Evolutionary conservation across 805 yeast genomes (phyloP).

Genomic region (Yarrowia keelungensis): DNA sequence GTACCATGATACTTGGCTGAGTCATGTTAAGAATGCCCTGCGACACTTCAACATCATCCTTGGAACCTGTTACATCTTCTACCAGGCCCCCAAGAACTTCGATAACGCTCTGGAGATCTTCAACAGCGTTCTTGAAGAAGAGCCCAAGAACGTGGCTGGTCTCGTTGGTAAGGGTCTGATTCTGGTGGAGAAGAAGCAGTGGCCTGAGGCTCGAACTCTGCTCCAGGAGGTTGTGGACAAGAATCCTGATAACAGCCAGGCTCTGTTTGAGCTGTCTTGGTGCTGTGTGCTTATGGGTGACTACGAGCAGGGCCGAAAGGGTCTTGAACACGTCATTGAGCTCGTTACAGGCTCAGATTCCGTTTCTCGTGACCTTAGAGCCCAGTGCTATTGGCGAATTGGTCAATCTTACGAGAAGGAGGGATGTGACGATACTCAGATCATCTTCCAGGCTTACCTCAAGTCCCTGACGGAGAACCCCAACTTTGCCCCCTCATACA

Average conservation of each 20-base stretch:
- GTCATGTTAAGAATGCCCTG: conserved; percentile 57
- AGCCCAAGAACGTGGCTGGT: conserved; percentile 63
- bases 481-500: conserved; percentile 77
- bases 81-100: conserved; percentile 90
- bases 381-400: conserved; percentile 72
- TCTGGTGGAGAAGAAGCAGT: conserved; percentile 67
- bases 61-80: conserved; percentile 79
- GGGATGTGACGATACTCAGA: conserved; percentile 49
- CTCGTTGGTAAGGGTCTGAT: conserved; percentile 84
- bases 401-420: conserved; percentile 65
- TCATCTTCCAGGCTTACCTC: conserved; percentile 63
- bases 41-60: conserved; percentile 67
- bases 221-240: conserved; percentile 59
- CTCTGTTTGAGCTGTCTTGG: conserved; percentile 79
- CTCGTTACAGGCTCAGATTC: conserved; percentile 59
- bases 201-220: conserved; percentile 60
- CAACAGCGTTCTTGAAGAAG: conserved; percentile 61
- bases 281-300: conserved; percentile 66
- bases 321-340: conserved; percentile 56
- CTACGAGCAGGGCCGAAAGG: conserved; percentile 59
- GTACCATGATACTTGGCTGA: conserved; percentile 55
- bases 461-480: conserved; percentile 68
- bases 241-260: conserved; percentile 63
- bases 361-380: conserved; percentile 61
- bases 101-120: conserved; percentile 75